Conservation (phyloP, 768 basidiomycete species). For the Suillus alpinus region DNA sequence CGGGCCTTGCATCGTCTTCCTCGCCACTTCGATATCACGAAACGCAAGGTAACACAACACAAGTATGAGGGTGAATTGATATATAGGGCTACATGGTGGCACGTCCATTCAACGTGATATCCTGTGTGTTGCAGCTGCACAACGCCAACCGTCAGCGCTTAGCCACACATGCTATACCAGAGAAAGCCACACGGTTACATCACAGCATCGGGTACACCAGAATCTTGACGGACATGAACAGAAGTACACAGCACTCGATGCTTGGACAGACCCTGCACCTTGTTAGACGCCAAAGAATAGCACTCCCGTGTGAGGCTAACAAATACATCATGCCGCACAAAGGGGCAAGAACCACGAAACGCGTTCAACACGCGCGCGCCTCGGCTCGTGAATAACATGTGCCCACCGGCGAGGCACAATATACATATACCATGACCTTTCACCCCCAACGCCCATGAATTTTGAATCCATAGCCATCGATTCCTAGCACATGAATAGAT, state of each 20-base stretch:
- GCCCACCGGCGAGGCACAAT: neutral
- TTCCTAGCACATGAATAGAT: neutral
- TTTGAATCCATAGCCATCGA: neutral
- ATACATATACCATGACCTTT: neutral
- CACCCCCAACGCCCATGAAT: neutral
- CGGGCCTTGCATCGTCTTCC: neutral
- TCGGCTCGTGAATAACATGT: conserved; percentile 1
- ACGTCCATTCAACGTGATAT: neutral
- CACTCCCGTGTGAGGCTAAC: neutral
- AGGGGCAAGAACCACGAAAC: neutral
- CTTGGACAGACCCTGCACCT: neutral
- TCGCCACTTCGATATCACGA: neutral
- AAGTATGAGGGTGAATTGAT: neutral
- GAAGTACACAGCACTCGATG: neutral
- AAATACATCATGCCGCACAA: neutral
- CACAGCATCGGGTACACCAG: neutral
- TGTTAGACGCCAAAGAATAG: neutral
- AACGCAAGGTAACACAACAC: neutral
- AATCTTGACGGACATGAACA: conserved; percentile 1
- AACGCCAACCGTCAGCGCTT: neutral
- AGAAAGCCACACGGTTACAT: neutral
- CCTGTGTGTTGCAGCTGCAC: neutral
- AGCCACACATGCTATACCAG: neutral
- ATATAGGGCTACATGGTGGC: too few relatives aligned
- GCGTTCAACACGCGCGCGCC: neutral